Base-by-base conservation (phyloP, 2,329 filamentous ascomycete genomes). In the Phaeosphaeriaceae sp. region DNA sequence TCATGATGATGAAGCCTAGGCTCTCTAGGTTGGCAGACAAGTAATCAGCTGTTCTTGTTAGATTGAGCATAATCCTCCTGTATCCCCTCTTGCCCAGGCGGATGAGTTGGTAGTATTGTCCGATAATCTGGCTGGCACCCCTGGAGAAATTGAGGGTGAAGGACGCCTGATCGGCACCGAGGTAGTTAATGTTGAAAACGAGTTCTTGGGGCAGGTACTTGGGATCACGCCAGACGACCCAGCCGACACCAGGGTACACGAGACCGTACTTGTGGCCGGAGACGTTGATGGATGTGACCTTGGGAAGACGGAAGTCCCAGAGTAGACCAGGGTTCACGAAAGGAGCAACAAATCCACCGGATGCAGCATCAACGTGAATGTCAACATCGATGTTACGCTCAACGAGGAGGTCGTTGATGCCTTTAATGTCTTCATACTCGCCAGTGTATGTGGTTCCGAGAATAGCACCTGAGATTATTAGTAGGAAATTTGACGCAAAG, bases 171-270 rank as follows among this genome's bases (percentile, higher is more conserved):
- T 97, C 91, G 9, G 93, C 92, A 41, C 93, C 93, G 5, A 97
- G 87, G 77, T 97, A 97, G 82, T 97, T 97, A 83, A 97, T 97
- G 82, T 96, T 97, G 84, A 97, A 97, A 65, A 97, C 91, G 17
- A 97, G 86, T 67, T 97, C 92, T 70, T 93, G 83, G 6, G 93
- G 93, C 2, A 68, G 60, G 46, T 63, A 68, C 48, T 61, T 94
- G 87, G 42, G 90, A 84, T 32, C 84, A 39, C 92, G 86, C 92
- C 92, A 97, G 59, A 97, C 81, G 9, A 93, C 86, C 93, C 93
- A 97, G 50, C 93, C 93, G 12, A 97, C 90, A 72, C 93, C 92
- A 0, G 92, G 92, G 71, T 97, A 96, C 0, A 79, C 81, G 42
- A 85, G 75, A 13, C 87, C 86, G 60, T 88, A 87, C 79, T 97